phyloP scores from a whole-genome alignment of 2,329 filamentous ascomycete genomes.

The Pleomassaria siparia region DNA sequence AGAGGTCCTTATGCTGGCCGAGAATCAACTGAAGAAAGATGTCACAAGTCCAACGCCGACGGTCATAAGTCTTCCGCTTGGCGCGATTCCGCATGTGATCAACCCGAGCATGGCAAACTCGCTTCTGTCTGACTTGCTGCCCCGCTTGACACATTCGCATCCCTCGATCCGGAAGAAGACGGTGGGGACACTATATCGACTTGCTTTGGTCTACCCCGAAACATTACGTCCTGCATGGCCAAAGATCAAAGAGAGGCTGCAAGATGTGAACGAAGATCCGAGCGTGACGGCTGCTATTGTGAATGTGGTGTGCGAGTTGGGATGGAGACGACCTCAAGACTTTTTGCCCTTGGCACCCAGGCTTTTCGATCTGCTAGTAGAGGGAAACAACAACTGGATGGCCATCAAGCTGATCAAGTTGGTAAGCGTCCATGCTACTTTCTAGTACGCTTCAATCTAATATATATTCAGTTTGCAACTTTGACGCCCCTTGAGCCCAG shows the following conservation, averaged over 20 bases:
- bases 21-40: slow-evolving; percentile 96
- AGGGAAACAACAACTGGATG: slow-evolving; percentile 98
- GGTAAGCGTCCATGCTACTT: slow-evolving; percentile 53
- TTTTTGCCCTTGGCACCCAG: slow-evolving; percentile 90
- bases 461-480: slow-evolving; percentile 76
- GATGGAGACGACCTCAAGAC: slow-evolving; percentile 90
- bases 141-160: slow-evolving; percentile 82
- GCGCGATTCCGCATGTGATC: slow-evolving; percentile 90
- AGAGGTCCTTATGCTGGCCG: slow-evolving; percentile 95
- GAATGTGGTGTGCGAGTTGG: slow-evolving; percentile 94
- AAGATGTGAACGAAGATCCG: slow-evolving; percentile 85
- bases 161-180: slow-evolving; percentile 91
- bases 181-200: slow-evolving; percentile 87
- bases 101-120: slow-evolving; percentile 91
- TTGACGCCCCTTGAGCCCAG: slow-evolving; percentile 90
- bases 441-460: slow-evolving; percentile 11
- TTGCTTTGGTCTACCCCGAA: slow-evolving; percentile 95
- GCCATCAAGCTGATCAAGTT: slow-evolving; percentile 98
- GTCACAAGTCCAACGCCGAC: slow-evolving; percentile 71
- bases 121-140: slow-evolving; percentile 80
- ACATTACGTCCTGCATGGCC: slow-evolving; percentile 91
- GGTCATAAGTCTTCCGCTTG: slow-evolving; percentile 81
- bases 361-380: slow-evolving; percentile 87
- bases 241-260: slow-evolving; percentile 90
- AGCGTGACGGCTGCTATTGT: slow-evolving; percentile 95